phyloP scores from a whole-genome alignment of 2,329 filamentous ascomycete genomes.

The Pestalotiopsis sp. region DNA sequence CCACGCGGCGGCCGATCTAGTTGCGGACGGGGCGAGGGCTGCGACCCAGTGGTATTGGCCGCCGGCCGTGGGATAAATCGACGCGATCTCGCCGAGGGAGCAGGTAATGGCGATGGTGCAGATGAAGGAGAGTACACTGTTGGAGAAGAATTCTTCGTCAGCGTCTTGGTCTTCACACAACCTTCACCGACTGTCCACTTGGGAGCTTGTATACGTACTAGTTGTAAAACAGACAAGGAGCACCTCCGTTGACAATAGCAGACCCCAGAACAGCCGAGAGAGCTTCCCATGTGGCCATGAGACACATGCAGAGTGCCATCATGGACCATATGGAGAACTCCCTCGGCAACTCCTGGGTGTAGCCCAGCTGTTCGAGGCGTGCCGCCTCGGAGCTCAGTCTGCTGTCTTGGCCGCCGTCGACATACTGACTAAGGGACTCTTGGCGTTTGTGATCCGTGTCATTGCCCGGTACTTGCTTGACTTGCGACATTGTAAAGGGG shows the following conservation, averaged over 20 bases:
- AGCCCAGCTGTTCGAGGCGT: slow-evolving; percentile 12
- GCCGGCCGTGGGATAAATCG: slow-evolving; percentile 37
- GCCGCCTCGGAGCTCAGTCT: slow-evolving; percentile 19
- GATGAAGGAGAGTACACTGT: slow-evolving; percentile 42
- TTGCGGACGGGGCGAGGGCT: slow-evolving; percentile 35
- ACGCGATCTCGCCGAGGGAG: slow-evolving; percentile 42
- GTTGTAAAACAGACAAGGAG: slow-evolving; percentile 48
- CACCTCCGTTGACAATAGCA: slow-evolving; percentile 46
- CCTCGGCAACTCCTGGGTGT: slow-evolving; percentile 30
- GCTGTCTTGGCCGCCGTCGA: neutral
- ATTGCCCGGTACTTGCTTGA: neutral
- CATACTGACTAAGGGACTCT: neutral
- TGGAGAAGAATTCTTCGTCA: neutral
- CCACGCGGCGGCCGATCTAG: slow-evolving; percentile 39
- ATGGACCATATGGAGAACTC: slow-evolving; percentile 46
- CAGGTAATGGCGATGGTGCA: slow-evolving; percentile 40
- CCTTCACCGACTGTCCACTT: neutral
- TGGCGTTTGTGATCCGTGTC: neutral
- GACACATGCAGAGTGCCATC: slow-evolving; percentile 44
- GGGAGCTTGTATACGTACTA: slow-evolving; percentile 30
- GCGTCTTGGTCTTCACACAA: neutral
- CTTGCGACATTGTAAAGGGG: neutral
- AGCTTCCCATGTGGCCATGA: slow-evolving; percentile 57
- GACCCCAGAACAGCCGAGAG: slow-evolving; percentile 46
- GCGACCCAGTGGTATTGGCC: slow-evolving; percentile 49